Conservation (phyloP, 805 yeast species). For the Candida yuanshanica region DNA sequence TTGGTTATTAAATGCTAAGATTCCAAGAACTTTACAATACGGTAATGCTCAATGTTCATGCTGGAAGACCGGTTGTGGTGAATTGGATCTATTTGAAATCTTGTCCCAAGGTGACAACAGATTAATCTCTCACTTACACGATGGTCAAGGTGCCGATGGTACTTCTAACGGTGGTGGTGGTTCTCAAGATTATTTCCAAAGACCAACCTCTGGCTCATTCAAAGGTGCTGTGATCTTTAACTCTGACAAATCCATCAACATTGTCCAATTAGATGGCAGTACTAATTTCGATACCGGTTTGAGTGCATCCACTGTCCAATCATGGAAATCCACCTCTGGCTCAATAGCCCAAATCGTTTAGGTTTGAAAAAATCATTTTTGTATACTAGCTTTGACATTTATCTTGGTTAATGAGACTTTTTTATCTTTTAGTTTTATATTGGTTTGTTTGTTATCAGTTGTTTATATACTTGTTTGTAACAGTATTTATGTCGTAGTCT, state of each 20-base stretch:
- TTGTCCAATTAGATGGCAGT: conserved; percentile 54
- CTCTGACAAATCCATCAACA: conserved; percentile 44
- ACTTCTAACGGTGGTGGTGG: conserved; percentile 75
- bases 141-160: conserved; percentile 66
- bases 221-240: conserved; percentile 89
- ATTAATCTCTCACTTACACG: conserved; percentile 78
- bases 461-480: no score
- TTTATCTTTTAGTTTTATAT: not conserved
- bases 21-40: conserved; percentile 95
- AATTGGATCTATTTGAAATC: conserved; percentile 90
- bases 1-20: conserved; percentile 92
- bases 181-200: conserved; percentile 74
- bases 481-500: no score
- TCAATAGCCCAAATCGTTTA: conserved; percentile 34
- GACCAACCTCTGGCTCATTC: conserved; percentile 74
- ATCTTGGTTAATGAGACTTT: not conserved
- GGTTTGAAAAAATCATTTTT: not conserved
- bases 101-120: conserved; percentile 69
- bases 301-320: conserved; percentile 46
- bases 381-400: not conserved
- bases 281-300: conserved; percentile 48
- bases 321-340: conserved; percentile 54
- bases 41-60: conserved; percentile 85
- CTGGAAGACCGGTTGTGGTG: conserved; percentile 98
- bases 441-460: no score